These are phyloP conservation scores for Suillus fuscotomentosus DNA, from an alignment of 768 basidiomycete species.

Conservation along the genomic window DNA sequence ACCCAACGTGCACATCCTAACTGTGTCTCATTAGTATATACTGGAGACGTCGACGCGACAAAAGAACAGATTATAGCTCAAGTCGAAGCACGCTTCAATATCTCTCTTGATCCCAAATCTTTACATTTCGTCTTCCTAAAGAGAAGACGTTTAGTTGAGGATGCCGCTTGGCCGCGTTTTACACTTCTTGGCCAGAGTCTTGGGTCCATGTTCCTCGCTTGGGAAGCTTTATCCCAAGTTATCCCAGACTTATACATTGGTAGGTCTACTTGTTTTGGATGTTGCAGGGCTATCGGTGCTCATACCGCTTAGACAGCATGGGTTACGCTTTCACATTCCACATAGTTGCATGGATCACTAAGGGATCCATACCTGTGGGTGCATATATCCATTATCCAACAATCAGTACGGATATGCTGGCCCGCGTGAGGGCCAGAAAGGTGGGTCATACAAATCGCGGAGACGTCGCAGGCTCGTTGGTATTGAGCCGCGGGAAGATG, in stretches of 20 bases:
- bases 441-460: conserved; percentile 61
- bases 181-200: conserved; percentile 91
- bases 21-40: conserved; percentile 79
- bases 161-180: conserved; percentile 82
- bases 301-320: conserved; percentile 76
- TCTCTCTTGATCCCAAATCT: conserved; percentile 57
- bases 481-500: conserved; percentile 63
- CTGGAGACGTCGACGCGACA: conserved; percentile 77
- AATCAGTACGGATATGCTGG: conserved; percentile 92
- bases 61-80: conserved; percentile 81
- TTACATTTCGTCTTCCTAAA: conserved; percentile 83
- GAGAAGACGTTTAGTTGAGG: conserved; percentile 73
- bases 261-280: conserved; percentile 29
- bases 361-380: conserved; percentile 66
- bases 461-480: conserved; percentile 49
- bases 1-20: conserved; percentile 68
- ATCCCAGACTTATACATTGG: conserved; percentile 93
- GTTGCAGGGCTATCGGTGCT: conserved; percentile 10
- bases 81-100: conserved; percentile 85
- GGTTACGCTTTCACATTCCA: conserved; percentile 96
- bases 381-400: conserved; percentile 97
- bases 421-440: conserved; percentile 63
- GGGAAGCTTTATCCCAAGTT: conserved; percentile 76
- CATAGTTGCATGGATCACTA: conserved; percentile 55
- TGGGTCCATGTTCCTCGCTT: conserved; percentile 81